Conservation (phyloP, 2,329 filamentous ascomycete genomes). For the Colletotrichum cereale region DNA sequence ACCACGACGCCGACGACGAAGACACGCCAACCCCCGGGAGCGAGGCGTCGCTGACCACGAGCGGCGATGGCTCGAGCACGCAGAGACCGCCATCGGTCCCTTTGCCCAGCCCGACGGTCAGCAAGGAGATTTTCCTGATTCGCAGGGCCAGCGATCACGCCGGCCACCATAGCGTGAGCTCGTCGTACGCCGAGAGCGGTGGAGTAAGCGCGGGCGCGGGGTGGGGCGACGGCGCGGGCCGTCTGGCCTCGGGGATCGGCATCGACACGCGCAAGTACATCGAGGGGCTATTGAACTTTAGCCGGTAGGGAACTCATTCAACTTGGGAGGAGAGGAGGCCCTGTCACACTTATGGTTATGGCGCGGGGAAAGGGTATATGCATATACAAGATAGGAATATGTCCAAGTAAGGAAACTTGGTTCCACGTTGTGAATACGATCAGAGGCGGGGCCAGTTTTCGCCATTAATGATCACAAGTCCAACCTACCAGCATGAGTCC, state of each 20-base stretch:
- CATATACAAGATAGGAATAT: background rate
- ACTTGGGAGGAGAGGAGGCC: too few relatives aligned
- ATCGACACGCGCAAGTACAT: constrained; percentile 82
- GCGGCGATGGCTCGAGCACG: constrained; percentile 17
- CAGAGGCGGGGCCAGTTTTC: background rate
- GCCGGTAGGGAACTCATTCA: constrained; percentile 50
- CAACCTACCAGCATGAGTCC: background rate
- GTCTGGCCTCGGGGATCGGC: constrained; percentile 79
- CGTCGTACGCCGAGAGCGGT: constrained; percentile 52
- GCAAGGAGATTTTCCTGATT: constrained; percentile 73
- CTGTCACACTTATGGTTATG: background rate
- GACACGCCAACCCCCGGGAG: constrained; percentile 14
- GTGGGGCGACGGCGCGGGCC: constrained; percentile 68
- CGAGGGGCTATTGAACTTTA: constrained; percentile 77
- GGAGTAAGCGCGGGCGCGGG: constrained; percentile 52
- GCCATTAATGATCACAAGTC: background rate
- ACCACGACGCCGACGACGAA: constrained; percentile 1
- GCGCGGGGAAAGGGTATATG: background rate
- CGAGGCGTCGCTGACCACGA: constrained; percentile 14
- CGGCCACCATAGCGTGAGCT: constrained; percentile 52
- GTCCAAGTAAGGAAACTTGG: background rate
- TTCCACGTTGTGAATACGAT: background rate
- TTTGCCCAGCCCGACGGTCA: constrained; percentile 43
- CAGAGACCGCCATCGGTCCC: background rate
- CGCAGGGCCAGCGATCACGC: constrained; percentile 70